phyloP scores from a whole-genome alignment of 768 basidiomycete genomes.

The Botryobasidium botryosum region DNA sequence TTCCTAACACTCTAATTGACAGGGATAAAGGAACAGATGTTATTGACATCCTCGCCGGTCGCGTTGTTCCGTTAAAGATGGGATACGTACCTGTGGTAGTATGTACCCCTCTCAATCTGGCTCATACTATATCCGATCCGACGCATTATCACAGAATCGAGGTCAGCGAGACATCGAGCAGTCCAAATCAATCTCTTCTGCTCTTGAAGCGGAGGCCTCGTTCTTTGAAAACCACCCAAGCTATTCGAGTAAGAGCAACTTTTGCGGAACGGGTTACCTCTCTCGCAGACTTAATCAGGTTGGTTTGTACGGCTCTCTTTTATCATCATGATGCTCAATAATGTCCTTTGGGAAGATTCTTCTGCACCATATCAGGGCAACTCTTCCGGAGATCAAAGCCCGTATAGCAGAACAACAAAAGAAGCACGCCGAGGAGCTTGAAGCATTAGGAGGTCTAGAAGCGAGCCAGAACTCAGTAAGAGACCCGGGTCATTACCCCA shows the following conservation, averaged over 20 bases:
- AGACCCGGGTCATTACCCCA: not conserved
- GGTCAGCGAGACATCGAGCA: constrained; percentile 93
- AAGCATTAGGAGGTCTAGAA: constrained; percentile 63
- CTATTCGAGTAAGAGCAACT: constrained; percentile 86
- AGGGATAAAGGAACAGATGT: constrained; percentile 98
- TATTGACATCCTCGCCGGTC: constrained; percentile 94
- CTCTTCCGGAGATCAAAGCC: constrained; percentile 93
- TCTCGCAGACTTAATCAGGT: constrained; percentile 91
- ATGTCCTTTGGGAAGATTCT: constrained; percentile 49
- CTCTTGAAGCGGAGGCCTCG: constrained; percentile 75
- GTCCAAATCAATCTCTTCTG: constrained; percentile 66
- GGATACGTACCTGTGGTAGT: constrained; percentile 90
- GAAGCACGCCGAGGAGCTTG: constrained; percentile 74
- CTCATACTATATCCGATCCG: not conserved
- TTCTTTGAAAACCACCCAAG: constrained; percentile 92
- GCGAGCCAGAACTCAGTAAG: constrained; percentile 58
- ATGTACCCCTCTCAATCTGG: not conserved
- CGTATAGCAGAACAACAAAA: constrained; percentile 81
- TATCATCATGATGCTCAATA: not conserved
- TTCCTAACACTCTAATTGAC: not conserved
- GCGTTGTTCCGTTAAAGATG: constrained; percentile 85
- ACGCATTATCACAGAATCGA: constrained; percentile 35
- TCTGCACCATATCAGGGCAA: constrained; percentile 97
- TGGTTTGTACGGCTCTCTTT: constrained; percentile 15
- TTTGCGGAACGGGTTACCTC: constrained; percentile 87